Base-by-base conservation (phyloP, 371 early-diverging fungal genomes). In the Capillidium heterosporum region DNA sequence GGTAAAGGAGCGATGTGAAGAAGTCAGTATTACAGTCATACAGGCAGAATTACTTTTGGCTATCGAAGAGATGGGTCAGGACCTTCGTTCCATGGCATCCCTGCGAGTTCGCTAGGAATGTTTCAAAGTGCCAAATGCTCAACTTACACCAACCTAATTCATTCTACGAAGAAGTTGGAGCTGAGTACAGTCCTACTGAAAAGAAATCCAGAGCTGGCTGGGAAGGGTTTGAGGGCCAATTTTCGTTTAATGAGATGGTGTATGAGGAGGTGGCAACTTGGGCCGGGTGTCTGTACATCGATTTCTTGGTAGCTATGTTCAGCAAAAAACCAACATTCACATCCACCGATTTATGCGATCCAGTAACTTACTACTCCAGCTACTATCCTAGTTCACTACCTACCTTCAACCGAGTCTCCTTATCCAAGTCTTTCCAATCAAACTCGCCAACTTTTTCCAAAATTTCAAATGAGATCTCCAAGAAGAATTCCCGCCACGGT, bases 41-140 rank as follows among this genome's bases (percentile, higher is more conserved):
- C 49, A 49, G 19, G 19, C 49, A 27, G 49, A 49, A 19, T 7
- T 49, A 7, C 49, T 49, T 8, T 7, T 49, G 7, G 26, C 27
- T 31, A 13, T 49, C 28, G 49, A 49, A 49, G 49, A 49, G 49
- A 26, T 49, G 7, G 49, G 49, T 4, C 49, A 49, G 27, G 24
- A 49, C 27, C 19, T 49, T 13, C 19, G 3, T 27, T 10, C 19
- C 11, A 13, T 27, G 4, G 11, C 27, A 13, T 26, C 49, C 13
- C 49, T 13, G 19, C 19, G 49, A n/a, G 24, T 10, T 27, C 4
- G 31, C 17, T 13, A 49, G 27, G 28, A n/a, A 26, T 17, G 13
- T 49, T 10, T 21, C 49, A 13, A 49, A 28, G 27, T 21, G 19
- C 8, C 49, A 49, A 7, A 49, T 49, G 27, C 49, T 49, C 10